Percentiles rank a stretch among this genome's conserved stretches.
phyloP scores from a whole-genome alignment of 768 basidiomycete genomes.

The Boletus huronensis region DNA sequence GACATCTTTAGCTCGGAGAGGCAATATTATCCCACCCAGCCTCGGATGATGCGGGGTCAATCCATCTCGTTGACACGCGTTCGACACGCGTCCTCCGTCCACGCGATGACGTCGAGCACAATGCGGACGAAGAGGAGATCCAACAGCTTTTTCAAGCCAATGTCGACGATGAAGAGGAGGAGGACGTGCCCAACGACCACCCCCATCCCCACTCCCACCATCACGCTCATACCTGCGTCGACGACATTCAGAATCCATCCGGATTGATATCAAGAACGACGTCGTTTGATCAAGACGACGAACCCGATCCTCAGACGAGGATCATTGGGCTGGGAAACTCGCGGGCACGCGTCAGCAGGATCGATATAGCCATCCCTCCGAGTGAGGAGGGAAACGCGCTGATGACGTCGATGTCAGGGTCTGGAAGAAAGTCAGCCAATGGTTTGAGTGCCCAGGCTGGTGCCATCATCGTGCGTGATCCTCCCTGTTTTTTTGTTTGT shows the following conservation, averaged over 20 bases:
- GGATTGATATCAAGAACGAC: neutral
- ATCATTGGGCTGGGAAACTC: slow-evolving; percentile 40
- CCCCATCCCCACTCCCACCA: neutral
- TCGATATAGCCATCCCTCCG: slow-evolving; percentile 33
- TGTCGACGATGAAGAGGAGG: slow-evolving; percentile 24
- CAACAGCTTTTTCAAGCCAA: slow-evolving; percentile 19
- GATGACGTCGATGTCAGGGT: slow-evolving; percentile 16
- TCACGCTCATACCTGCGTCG: neutral
- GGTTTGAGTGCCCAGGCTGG: slow-evolving; percentile 81
- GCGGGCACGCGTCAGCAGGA: slow-evolving; percentile 47
- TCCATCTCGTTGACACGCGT: slow-evolving; percentile 39
- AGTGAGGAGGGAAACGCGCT: slow-evolving; percentile 9
- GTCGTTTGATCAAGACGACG: slow-evolving; percentile 8
- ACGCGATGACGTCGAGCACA: slow-evolving; percentile 16
- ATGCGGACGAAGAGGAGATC: slow-evolving; percentile 27
- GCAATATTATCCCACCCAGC: slow-evolving; percentile 72
- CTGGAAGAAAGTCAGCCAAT: slow-evolving; percentile 11
- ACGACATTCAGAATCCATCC: neutral
- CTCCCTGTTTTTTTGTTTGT: neutral
- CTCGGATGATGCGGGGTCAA: slow-evolving; percentile 33
- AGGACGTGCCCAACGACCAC: neutral
- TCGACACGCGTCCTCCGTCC: slow-evolving; percentile 10
- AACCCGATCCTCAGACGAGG: slow-evolving; percentile 15
- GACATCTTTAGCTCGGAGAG: slow-evolving; percentile 63
- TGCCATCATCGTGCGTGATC: slow-evolving; percentile 66